Evolutionary conservation across 2,329 filamentous ascomycete genomes (phyloP).

Genomic region (Penicillium sp.): DNA sequence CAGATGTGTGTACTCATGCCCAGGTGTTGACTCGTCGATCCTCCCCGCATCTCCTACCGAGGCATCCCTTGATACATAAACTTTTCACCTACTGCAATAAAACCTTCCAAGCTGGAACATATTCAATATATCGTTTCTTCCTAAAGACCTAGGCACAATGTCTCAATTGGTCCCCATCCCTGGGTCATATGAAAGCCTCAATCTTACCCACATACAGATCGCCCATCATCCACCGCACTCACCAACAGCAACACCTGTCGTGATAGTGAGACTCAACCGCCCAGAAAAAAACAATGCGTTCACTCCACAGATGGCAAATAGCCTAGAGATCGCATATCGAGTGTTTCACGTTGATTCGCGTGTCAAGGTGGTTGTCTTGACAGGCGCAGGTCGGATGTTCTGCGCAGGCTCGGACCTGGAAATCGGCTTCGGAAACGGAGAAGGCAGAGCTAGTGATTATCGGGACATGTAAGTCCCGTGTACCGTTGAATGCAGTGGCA

Average conservation of each 20-base stretch:
- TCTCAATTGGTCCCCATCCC: constrained; percentile 25
- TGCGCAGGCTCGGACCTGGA: constrained; percentile 62
- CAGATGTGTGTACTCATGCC: not conserved
- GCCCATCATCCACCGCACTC: constrained; percentile 43
- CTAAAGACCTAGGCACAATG: not conserved
- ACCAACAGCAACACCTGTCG: constrained; percentile 58
- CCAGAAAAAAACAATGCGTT: constrained; percentile 67
- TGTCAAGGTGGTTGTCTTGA: constrained; percentile 58
- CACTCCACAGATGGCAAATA: constrained; percentile 63
- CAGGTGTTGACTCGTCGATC: not conserved
- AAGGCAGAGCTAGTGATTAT: constrained; percentile 51
- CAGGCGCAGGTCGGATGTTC: constrained; percentile 57
- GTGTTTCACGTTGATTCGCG: constrained; percentile 57
- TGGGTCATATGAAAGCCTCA: constrained; percentile 37
- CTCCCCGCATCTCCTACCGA: not conserved
- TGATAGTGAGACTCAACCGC: constrained; percentile 66
- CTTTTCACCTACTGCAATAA: not conserved
- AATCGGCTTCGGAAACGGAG: constrained; percentile 30
- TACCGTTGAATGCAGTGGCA: too few species aligned
- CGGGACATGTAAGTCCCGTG: constrained; percentile 50
- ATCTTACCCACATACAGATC: constrained; percentile 33
- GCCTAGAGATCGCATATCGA: constrained; percentile 58
- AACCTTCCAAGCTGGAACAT: too few species aligned
- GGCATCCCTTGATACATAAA: not conserved
- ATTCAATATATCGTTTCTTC: not conserved